Percentiles rank a stretch among this genome's conserved stretches.
Conservation (phyloP, 2,329 filamentous ascomycete species). For the Arthrobotrys musiformis region DNA sequence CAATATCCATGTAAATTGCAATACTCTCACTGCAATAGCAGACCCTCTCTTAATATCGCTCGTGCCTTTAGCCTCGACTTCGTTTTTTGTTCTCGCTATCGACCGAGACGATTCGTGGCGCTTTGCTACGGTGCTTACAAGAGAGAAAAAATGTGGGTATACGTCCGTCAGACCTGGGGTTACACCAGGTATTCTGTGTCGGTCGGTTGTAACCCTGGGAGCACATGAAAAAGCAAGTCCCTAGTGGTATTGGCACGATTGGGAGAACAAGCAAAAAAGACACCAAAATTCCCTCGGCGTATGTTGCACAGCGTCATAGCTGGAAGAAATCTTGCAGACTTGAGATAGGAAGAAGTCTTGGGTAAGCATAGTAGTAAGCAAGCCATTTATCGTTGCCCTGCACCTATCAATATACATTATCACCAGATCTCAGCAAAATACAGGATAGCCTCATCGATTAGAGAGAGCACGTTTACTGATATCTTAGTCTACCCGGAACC, state of each 20-base stretch:
- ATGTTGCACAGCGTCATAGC: conserved; percentile 15
- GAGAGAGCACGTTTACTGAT: neutral
- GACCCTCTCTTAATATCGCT: conserved; percentile 26
- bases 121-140: conserved; percentile 5
- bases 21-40: conserved; percentile 2
- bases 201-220: conserved; percentile 32
- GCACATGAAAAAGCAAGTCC: conserved; percentile 4
- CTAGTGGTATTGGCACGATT: conserved; percentile 12
- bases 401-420: conserved; percentile 3
- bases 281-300: conserved; percentile 20
- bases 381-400: neutral
- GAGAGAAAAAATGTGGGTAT: conserved; percentile 13
- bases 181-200: conserved; percentile 33
- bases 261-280: conserved; percentile 11
- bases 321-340: conserved; percentile 4
- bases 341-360: conserved; percentile 16
- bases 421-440: conserved; percentile 1
- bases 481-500: conserved; percentile 17
- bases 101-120: neutral
- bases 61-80: conserved; percentile 1
- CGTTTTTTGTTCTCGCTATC: neutral
- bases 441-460: neutral
- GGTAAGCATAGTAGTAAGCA: neutral
- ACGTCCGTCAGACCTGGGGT: conserved; percentile 28
- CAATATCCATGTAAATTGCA: conserved; percentile 27